Evolutionary conservation across 192 early-diverging fungal species (phyloP).

Genomic region (Chytriomyces sp.): DNA sequence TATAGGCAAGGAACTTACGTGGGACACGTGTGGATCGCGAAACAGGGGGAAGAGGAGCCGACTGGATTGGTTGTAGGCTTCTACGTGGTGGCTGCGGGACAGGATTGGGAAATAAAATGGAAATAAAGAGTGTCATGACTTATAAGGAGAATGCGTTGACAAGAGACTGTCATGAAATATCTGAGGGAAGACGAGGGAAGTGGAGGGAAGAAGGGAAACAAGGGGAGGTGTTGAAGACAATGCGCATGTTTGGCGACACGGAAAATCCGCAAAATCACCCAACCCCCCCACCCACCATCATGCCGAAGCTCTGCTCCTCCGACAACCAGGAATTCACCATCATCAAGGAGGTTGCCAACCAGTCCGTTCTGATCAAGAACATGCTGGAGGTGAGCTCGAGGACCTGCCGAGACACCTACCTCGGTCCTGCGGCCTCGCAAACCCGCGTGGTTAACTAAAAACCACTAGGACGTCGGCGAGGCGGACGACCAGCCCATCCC

Average conservation of each 20-base stretch:
- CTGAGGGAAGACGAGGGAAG: not conserved
- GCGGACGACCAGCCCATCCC: slow-evolving; percentile 66
- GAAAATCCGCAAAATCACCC: not conserved
- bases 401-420: not conserved
- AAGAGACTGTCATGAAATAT: not conserved
- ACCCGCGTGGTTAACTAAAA: not conserved
- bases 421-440: not conserved
- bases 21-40: not conserved
- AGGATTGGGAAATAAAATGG: no score
- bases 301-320: slow-evolving; percentile 55
- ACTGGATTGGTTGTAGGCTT: no score
- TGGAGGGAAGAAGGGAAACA: not conserved
- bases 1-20: not conserved
- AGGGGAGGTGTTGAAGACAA: not conserved
- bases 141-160: not conserved
- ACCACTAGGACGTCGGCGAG: slow-evolving; percentile 44
- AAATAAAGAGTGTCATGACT: no score
- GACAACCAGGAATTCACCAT: slow-evolving; percentile 60
- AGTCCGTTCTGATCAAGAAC: slow-evolving; percentile 66
- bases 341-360: slow-evolving; percentile 58
- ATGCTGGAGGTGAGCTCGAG: slow-evolving; percentile 53
- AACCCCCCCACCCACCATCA: slow-evolving; percentile 1
- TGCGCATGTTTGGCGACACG: not conserved
- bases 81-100: not conserved
- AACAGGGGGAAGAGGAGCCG: no score